Evolutionary conservation across 2,329 filamentous ascomycete species (phyloP).

Genomic region (Neofusicoccum cordaticola): DNA sequence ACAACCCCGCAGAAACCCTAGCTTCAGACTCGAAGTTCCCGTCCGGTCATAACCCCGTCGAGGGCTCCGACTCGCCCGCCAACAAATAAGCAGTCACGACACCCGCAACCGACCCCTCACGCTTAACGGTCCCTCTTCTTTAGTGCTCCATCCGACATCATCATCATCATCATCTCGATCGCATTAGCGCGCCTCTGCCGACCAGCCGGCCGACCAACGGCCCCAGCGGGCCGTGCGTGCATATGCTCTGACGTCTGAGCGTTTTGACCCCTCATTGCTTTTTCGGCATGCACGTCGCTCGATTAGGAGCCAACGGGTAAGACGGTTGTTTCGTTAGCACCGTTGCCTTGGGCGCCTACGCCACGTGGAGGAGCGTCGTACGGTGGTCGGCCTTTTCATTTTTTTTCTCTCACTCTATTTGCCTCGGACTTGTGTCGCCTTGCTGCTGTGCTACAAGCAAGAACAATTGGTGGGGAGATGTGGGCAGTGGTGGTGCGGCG

Average conservation of each 20-base stretch:
- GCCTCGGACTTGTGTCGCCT: not conserved
- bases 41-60: slow-evolving; percentile 45
- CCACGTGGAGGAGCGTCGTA: slow-evolving; percentile 6
- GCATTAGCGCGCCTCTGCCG: slow-evolving; percentile 4
- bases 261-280: not conserved
- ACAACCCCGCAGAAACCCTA: slow-evolving; percentile 54
- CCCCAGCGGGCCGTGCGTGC: slow-evolving; percentile 6
- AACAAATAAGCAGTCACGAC: slow-evolving; percentile 1
- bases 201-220: not conserved
- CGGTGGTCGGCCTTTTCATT: not conserved
- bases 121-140: not conserved
- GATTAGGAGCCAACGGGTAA: not conserved
- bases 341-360: not conserved
- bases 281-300: slow-evolving; percentile 6
- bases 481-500: not conserved
- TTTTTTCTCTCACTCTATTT: not conserved
- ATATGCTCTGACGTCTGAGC: not conserved
- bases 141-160: not conserved
- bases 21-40: slow-evolving; percentile 48
- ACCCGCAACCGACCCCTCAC: not conserved
- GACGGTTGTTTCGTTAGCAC: slow-evolving; percentile 2
- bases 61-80: slow-evolving; percentile 33
- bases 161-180: not conserved
- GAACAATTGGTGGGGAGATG: not conserved
- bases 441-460: slow-evolving; percentile 2